Conservation (phyloP, 2,329 filamentous ascomycete genomes). For the Sporothrix schenckii region DNA sequence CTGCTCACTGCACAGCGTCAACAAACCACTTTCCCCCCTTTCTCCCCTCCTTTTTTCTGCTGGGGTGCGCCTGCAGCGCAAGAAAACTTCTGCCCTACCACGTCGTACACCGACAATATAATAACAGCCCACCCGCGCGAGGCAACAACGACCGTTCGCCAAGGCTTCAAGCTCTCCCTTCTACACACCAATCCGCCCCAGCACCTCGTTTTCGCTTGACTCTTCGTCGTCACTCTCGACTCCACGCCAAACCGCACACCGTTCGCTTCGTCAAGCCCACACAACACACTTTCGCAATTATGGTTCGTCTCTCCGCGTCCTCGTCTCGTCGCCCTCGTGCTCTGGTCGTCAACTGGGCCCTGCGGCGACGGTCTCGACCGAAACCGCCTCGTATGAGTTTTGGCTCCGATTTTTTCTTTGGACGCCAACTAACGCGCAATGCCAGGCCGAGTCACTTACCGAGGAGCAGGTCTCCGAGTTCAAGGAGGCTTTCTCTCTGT, state of each 20-base stretch:
- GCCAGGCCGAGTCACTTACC: constrained; percentile 93
- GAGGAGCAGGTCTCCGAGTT: constrained; percentile 99
- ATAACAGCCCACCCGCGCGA: constrained; percentile 27
- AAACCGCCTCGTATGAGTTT: neutral
- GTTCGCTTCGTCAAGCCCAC: neutral
- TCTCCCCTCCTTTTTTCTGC: constrained; percentile 29
- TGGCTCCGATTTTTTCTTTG: neutral
- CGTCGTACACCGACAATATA: constrained; percentile 29
- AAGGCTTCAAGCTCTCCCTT: constrained; percentile 32
- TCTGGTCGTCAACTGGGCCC: neutral
- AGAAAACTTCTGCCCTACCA: constrained; percentile 27
- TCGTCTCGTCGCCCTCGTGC: neutral
- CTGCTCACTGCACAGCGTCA: constrained; percentile 4
- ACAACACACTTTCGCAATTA: constrained; percentile 27
- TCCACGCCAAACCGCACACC: neutral
- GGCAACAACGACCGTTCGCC: constrained; percentile 24
- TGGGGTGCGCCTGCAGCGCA: constrained; percentile 18
- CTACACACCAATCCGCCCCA: constrained; percentile 22
- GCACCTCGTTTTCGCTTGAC: constrained; percentile 20
- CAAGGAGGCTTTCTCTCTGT: constrained; percentile 99
- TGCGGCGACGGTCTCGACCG: neutral
- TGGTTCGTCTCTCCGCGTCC: constrained; percentile 32
- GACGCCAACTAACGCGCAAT: constrained; percentile 18
- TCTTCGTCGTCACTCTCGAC: constrained; percentile 23
- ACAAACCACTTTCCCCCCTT: constrained; percentile 11